Percentiles rank a stretch among this genome's conserved stretches.
Conservation (phyloP, 768 basidiomycete species). For the Phlegmacium glaucopus region DNA sequence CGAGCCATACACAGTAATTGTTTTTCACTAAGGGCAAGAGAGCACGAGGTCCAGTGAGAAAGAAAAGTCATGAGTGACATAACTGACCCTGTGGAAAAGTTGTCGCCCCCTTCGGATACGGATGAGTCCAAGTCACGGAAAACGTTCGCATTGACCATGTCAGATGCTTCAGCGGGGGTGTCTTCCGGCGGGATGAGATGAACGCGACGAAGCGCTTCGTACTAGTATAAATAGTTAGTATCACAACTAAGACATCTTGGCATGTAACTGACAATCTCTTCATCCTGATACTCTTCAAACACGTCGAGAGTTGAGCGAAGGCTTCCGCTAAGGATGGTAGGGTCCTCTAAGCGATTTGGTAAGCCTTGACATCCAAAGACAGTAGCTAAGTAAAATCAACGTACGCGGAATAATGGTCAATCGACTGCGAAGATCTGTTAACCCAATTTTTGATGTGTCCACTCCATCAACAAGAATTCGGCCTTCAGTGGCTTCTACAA, state of each 20-base stretch:
- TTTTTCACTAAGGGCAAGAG: constrained; percentile 17
- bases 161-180: constrained; percentile 39
- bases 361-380: background rate
- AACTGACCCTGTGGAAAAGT: constrained; percentile 69
- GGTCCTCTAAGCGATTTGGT: constrained; percentile 53
- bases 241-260: background rate
- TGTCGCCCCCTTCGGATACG: constrained; percentile 82
- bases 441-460: constrained; percentile 72
- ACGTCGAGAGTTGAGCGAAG: constrained; percentile 76
- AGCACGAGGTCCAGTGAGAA: background rate
- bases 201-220: constrained; percentile 79
- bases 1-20: constrained; percentile 78
- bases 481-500: constrained; percentile 77
- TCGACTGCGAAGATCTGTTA: constrained; percentile 70
- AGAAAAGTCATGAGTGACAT: background rate
- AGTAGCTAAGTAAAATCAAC: constrained; percentile 3
- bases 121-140: constrained; percentile 73
- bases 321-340: constrained; percentile 79
- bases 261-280: constrained; percentile 55
- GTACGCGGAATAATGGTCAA: constrained; percentile 72
- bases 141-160: constrained; percentile 64
- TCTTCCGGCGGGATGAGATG: constrained; percentile 70
- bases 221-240: constrained; percentile 36
- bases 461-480: constrained; percentile 66
- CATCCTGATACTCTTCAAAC: constrained; percentile 79